Conservation (phyloP, 73 alveolate genomes). For the Tetrahymena thermophila region DNA sequence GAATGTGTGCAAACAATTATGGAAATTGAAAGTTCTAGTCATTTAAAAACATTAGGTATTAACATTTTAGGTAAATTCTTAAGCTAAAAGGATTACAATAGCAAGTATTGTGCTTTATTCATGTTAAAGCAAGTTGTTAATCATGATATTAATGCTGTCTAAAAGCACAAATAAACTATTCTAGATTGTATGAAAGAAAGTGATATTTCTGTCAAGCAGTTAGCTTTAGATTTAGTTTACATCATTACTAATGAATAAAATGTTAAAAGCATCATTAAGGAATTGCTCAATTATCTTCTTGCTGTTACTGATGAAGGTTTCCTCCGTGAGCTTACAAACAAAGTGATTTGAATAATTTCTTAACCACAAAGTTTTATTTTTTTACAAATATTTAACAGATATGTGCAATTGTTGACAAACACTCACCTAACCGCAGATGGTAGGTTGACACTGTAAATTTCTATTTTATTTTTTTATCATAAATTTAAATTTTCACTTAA, state of each 20-base stretch:
- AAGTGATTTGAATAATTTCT: background rate
- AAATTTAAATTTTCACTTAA: background rate
- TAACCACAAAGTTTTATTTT: background rate
- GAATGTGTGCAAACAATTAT: constrained; percentile 98
- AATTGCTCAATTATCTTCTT: constrained; percentile 14
- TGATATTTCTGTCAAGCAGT: constrained; percentile 32
- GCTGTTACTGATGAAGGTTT: constrained; percentile 28
- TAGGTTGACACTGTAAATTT: constrained; percentile 16
- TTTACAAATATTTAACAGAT: constrained; percentile 20
- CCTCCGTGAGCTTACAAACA: background rate
- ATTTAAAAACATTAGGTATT: constrained; percentile 81
- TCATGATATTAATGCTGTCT: constrained; percentile 22
- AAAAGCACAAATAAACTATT: constrained; percentile 38
- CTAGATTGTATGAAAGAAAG: constrained; percentile 37
- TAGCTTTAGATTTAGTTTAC: constrained; percentile 32
- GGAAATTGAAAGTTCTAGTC: constrained; percentile 86
- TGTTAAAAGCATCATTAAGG: constrained; percentile 31
- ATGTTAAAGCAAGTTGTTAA: constrained; percentile 31
- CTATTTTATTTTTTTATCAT: background rate
- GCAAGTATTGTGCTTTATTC: constrained; percentile 18
- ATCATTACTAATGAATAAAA: constrained; percentile 32
- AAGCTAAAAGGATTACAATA: constrained; percentile 23
- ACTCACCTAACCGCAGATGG: constrained; percentile 46
- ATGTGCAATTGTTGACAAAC: constrained; percentile 30
- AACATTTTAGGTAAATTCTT: constrained; percentile 39